Conservation (phyloP, 768 basidiomycete species). For the Boletellus emodensis region DNA sequence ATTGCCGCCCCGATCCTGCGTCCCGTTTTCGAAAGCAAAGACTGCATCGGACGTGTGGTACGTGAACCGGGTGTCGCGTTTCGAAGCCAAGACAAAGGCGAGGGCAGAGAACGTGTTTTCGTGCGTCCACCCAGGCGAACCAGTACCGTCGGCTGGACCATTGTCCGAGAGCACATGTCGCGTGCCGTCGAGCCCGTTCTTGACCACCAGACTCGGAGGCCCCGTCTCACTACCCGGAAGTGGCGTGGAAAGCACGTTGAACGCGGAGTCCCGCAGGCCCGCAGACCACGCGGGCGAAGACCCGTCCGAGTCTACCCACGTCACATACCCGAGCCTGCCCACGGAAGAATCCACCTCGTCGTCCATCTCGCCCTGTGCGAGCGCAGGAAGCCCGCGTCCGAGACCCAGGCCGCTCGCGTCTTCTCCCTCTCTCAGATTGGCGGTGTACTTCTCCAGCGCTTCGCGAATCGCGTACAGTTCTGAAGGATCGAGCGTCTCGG, state of each 20-base stretch:
- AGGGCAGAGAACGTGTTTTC: slow-evolving; percentile 83
- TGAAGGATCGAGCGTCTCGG: slow-evolving; percentile 84
- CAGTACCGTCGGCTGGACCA: neutral
- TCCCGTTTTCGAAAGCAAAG: slow-evolving; percentile 81
- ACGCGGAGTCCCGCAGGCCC: slow-evolving; percentile 32
- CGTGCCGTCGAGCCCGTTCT: slow-evolving; percentile 71
- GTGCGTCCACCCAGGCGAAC: slow-evolving; percentile 60
- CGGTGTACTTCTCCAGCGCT: slow-evolving; percentile 82
- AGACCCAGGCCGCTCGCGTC: slow-evolving; percentile 61
- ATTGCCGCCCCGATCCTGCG: slow-evolving; percentile 67
- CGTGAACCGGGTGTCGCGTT: slow-evolving; percentile 85
- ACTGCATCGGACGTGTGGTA: slow-evolving; percentile 61
- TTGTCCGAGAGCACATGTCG: slow-evolving; percentile 46
- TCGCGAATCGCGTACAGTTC: slow-evolving; percentile 78
- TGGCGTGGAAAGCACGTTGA: slow-evolving; percentile 64
- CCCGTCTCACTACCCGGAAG: slow-evolving; percentile 49
- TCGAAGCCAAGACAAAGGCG: slow-evolving; percentile 90
- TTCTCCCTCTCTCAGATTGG: slow-evolving; percentile 52
- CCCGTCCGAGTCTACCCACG: slow-evolving; percentile 61
- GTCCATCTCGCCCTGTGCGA: slow-evolving; percentile 87
- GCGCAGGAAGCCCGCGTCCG: slow-evolving; percentile 68
- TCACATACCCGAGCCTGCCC: slow-evolving; percentile 60
- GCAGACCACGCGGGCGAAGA: slow-evolving; percentile 41
- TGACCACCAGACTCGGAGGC: slow-evolving; percentile 52
- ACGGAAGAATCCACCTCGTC: slow-evolving; percentile 79